Percentiles rank a stretch among this genome's conserved stretches.
Evolutionary conservation across 2,329 filamentous ascomycete genomes (phyloP).

Genomic region (Triangularia verruculosa): DNA sequence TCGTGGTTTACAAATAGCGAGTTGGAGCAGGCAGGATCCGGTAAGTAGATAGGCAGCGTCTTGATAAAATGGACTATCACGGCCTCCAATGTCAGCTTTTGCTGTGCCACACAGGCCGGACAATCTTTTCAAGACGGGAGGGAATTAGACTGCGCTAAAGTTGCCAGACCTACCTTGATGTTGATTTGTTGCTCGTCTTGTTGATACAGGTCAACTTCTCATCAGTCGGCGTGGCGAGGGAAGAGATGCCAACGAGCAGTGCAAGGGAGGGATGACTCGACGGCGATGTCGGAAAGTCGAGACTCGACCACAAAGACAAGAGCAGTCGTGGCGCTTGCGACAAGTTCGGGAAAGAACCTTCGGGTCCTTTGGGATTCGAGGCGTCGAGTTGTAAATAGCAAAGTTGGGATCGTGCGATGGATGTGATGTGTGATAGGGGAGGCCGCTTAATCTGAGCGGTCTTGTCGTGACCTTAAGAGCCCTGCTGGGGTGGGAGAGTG

Average conservation of each 20-base stretch:
- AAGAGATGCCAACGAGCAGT: slow-evolving; percentile 1
- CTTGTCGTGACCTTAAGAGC: slow-evolving; percentile 5
- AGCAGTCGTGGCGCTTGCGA: not conserved
- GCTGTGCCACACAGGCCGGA: not conserved
- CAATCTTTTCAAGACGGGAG: not conserved
- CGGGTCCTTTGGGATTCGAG: not conserved
- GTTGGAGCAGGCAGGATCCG: not conserved
- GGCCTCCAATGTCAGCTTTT: not conserved
- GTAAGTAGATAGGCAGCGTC: not conserved
- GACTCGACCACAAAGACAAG: not conserved
- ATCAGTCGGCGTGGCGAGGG: slow-evolving; percentile 13
- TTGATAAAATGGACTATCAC: not conserved
- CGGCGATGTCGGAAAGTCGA: slow-evolving; percentile 6
- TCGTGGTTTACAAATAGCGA: not conserved
- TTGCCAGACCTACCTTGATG: not conserved
- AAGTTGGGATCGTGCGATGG: not conserved
- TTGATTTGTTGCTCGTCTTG: not conserved
- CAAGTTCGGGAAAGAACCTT: not conserved
- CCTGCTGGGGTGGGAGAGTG: not conserved
- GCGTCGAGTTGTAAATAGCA: not conserved
- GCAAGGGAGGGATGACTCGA: slow-evolving; percentile 5
- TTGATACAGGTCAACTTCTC: slow-evolving; percentile 11
- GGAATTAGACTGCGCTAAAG: not conserved
- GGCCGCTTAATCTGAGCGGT: not conserved
- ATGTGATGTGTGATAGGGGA: not conserved